phyloP scores from a whole-genome alignment of 257 asterid species.

The Misopates orontium region DNA sequence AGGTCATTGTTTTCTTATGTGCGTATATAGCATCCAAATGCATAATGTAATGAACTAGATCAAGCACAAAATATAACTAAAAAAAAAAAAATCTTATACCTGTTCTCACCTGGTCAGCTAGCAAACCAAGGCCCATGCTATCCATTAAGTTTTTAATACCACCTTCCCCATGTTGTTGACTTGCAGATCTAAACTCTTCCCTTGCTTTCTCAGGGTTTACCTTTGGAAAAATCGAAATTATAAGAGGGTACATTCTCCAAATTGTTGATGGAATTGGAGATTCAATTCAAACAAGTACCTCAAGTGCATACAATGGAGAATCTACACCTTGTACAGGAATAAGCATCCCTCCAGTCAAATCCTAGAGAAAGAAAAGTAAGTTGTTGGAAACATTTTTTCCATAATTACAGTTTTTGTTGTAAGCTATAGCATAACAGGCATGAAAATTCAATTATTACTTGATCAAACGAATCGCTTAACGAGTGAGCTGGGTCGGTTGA shows the following conservation, averaged over 20 bases:
- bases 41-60: background rate
- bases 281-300: slow-evolving; percentile 43
- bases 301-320: slow-evolving; percentile 70
- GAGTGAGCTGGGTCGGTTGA: slow-evolving; percentile 86
- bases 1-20: background rate
- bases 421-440: too few relatives aligned
- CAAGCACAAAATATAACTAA: background rate
- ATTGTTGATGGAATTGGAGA: slow-evolving; percentile 4
- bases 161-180: slow-evolving; percentile 36
- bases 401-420: too few relatives aligned
- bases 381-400: too few relatives aligned
- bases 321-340: slow-evolving; percentile 71
- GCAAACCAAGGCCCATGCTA: slow-evolving; percentile 69
- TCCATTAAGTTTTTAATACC: slow-evolving; percentile 57
- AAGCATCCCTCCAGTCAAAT: slow-evolving; percentile 70
- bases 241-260: slow-evolving; percentile 7
- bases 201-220: slow-evolving; percentile 60
- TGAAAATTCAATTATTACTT: slow-evolving; percentile 37
- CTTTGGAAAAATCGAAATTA: slow-evolving; percentile 37
- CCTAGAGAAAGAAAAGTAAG: slow-evolving; percentile 41
- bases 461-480: slow-evolving; percentile 77
- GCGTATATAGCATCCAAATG: slow-evolving; percentile 2
- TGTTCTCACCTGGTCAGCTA: slow-evolving; percentile 58
- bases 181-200: slow-evolving; percentile 50
- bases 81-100: slow-evolving; percentile 1